Percentiles rank a stretch among this genome's conserved stretches.
Conservation (phyloP, 768 basidiomycete genomes). For the Polyporus arcularius region DNA sequence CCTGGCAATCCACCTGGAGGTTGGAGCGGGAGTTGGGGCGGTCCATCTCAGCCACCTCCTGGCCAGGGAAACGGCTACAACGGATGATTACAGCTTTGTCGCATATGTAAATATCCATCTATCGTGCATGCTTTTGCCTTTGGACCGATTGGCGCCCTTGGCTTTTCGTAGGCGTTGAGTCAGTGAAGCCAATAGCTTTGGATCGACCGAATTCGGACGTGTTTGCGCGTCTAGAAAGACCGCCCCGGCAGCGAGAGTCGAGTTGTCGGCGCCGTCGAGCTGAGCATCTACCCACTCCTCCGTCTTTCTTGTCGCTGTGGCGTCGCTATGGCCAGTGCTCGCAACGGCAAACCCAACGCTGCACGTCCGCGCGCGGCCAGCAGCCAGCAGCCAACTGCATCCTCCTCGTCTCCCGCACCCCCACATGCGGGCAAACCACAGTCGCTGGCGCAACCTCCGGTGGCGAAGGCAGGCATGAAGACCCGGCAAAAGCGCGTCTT, state of each 20-base stretch:
- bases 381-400: slow-evolving; percentile 10
- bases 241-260: not conserved
- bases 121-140: too few relatives aligned
- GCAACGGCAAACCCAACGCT: slow-evolving; percentile 3
- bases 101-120: not conserved
- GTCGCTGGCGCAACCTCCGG: slow-evolving; percentile 6
- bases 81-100: too few relatives aligned
- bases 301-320: not conserved
- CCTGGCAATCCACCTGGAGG: not conserved
- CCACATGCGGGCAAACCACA: slow-evolving; percentile 1
- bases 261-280: slow-evolving; percentile 5
- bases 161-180: too few relatives aligned
- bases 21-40: slow-evolving; percentile 10
- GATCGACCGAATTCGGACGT: slow-evolving; percentile 1
- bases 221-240: not conserved
- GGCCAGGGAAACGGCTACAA: not conserved
- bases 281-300: not conserved
- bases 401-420: slow-evolving; percentile 14
- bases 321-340: slow-evolving; percentile 12
- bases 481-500: slow-evolving; percentile 75
- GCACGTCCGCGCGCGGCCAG: slow-evolving; percentile 17
- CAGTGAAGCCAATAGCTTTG: not conserved
- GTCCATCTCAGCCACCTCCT: not conserved
- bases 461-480: slow-evolving; percentile 19
- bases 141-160: too few relatives aligned